Evolutionary conservation across 768 basidiomycete species (phyloP), one percentile per base, ranked within the genome.

Genomic region (Trametes sanguinea): DNA sequence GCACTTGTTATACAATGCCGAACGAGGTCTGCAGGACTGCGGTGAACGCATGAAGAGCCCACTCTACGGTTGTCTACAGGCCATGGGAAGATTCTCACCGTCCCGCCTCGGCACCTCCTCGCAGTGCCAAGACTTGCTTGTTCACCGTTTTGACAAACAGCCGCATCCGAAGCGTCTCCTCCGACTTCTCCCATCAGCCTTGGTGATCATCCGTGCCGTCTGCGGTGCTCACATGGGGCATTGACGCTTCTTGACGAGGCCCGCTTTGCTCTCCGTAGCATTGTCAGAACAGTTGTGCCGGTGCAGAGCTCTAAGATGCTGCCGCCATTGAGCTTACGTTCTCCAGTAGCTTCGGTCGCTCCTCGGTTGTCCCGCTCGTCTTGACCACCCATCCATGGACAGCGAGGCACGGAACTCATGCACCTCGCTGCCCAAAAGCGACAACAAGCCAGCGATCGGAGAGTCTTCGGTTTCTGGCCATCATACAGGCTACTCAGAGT

Each of bases 161-260:
- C 17, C 54, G 6, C 54, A 10, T 35, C 59, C 42, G 54, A 37
- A 51, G 48, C 42, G 17, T 27, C 46, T 27, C 6, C 16, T 13
- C 6, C 6, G 37, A 33, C 22, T 52, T 52, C 50, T 30, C n/a
- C 33, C 54, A 62, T 56, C 61, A 62, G 16, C 17, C 50, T 14
- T 35, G 1, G 8, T 62, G 50, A 56, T 48, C 57, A 51, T n/a
- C 48, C 29, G 37, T 46, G 37, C 13, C 47, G 42, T 6, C 42
- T 27, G 33, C 30, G 3, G 39, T 40, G 61, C 51, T 63, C 62
- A 63, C 62, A 63, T 63, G 62, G 44, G 27, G n/a, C 35, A 17
- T 11, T 16, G 6, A 14, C 16, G 43, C 61, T 47, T 52, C 45
- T 6, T 50, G 6, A 14, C 3, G 39, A 17, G 14, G 53, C 45